Evolutionary conservation across 2,329 filamentous ascomycete species (phyloP).

Genomic region (Rhynchosporium agropyri): DNA sequence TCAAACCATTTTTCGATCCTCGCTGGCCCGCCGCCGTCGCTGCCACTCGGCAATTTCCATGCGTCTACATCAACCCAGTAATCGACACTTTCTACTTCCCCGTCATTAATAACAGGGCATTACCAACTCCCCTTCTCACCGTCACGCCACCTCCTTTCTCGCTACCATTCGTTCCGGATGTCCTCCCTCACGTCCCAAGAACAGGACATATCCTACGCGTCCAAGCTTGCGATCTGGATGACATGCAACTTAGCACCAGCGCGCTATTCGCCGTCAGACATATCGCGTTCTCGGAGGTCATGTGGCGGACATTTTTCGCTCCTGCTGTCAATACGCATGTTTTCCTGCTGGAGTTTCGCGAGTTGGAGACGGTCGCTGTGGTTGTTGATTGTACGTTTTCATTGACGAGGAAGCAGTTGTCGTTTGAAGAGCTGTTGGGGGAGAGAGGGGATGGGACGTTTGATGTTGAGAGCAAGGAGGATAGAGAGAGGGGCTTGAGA

Average conservation of each 20-base stretch:
- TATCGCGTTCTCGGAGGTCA: not conserved
- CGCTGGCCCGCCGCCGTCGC: not conserved
- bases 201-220: not conserved
- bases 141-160: not conserved
- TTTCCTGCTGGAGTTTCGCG: not conserved
- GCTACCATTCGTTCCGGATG: not conserved
- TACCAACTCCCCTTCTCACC: not conserved
- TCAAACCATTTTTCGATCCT: slow-evolving; percentile 3
- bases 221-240: not conserved
- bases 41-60: not conserved
- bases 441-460: not conserved
- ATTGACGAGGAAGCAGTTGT: not conserved
- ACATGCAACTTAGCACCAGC: not conserved
- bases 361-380: not conserved
- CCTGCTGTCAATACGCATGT: not conserved
- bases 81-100: slow-evolving; percentile 7
- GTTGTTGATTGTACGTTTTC: not conserved
- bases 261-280: not conserved
- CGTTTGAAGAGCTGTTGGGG: not conserved
- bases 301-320: not conserved
- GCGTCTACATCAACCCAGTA: slow-evolving; percentile 10
- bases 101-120: not conserved
- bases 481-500: not conserved
- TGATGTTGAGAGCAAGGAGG: not conserved
- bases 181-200: not conserved